Percentiles rank a stretch among this genome's conserved stretches.
These are phyloP conservation scores for Tolypocladium tropicale DNA, from an alignment of 2,329 filamentous ascomycete genomes.

Conservation along the genomic window DNA sequence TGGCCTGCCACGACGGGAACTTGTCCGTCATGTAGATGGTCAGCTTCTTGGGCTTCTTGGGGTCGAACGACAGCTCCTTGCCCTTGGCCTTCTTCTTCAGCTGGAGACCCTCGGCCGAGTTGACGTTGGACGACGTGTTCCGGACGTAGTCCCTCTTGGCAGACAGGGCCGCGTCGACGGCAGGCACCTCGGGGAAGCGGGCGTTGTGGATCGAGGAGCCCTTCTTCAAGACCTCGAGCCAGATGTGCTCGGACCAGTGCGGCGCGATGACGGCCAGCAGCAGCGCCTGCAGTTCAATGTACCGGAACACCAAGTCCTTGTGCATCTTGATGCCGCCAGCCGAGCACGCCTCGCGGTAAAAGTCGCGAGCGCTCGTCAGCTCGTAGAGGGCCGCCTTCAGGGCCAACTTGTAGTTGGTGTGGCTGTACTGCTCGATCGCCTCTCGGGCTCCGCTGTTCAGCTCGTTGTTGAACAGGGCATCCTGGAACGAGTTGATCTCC, in stretches of 20 bases:
- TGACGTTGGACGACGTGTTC: slow-evolving; percentile 63
- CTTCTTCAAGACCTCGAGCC: slow-evolving; percentile 81
- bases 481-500: slow-evolving; percentile 66
- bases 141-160: slow-evolving; percentile 79
- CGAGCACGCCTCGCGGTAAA: slow-evolving; percentile 75
- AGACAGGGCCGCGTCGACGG: slow-evolving; percentile 55
- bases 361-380: slow-evolving; percentile 77
- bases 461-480: slow-evolving; percentile 87
- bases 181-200: slow-evolving; percentile 43
- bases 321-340: slow-evolving; percentile 80
- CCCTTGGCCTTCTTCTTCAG: slow-evolving; percentile 89
- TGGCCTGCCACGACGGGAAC: slow-evolving; percentile 86
- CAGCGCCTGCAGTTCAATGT: slow-evolving; percentile 78
- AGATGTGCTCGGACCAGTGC: slow-evolving; percentile 92
- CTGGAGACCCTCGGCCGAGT: slow-evolving; percentile 69
- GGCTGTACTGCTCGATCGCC: slow-evolving; percentile 66
- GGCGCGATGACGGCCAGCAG: slow-evolving; percentile 77
- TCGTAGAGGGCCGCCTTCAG: slow-evolving; percentile 83
- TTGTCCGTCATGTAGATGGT: slow-evolving; percentile 72
- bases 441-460: slow-evolving; percentile 76
- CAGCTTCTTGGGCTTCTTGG: slow-evolving; percentile 84
- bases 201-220: slow-evolving; percentile 68
- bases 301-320: slow-evolving; percentile 64
- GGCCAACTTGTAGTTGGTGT: slow-evolving; percentile 70
- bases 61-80: slow-evolving; percentile 76